Evolutionary conservation across 2,329 filamentous ascomycete species (phyloP).

Genomic region (Simplicillium sp.): DNA sequence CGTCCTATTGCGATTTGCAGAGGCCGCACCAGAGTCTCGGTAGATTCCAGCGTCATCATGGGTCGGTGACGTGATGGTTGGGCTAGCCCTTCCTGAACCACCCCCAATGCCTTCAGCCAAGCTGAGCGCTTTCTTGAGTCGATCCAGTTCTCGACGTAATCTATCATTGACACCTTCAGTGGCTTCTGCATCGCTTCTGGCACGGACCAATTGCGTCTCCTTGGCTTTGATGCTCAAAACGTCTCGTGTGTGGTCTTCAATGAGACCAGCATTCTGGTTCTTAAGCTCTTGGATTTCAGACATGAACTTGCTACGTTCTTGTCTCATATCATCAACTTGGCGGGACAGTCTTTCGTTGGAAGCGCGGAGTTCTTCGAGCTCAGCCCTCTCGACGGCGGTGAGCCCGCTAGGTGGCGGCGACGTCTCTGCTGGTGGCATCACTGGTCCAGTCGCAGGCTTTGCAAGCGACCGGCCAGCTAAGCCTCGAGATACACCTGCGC

Average conservation of each 20-base stretch:
- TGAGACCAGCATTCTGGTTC: slow-evolving; percentile 91
- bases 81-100: slow-evolving; percentile 27
- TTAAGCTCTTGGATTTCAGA: slow-evolving; percentile 91
- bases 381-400: slow-evolving; percentile 74
- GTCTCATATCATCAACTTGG: slow-evolving; percentile 69
- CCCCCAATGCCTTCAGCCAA: slow-evolving; percentile 43
- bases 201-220: slow-evolving; percentile 90
- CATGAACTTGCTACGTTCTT: slow-evolving; percentile 70
- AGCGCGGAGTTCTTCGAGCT: slow-evolving; percentile 77
- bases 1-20: slow-evolving; percentile 38
- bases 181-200: slow-evolving; percentile 79
- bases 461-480: slow-evolving; percentile 78
- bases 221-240: slow-evolving; percentile 96
- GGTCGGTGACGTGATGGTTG: slow-evolving; percentile 38
- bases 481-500: slow-evolving; percentile 62
- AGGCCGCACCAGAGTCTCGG: slow-evolving; percentile 36
- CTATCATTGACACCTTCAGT: slow-evolving; percentile 81
- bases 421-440: slow-evolving; percentile 41
- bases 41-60: slow-evolving; percentile 53
- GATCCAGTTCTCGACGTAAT: slow-evolving; percentile 78
- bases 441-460: slow-evolving; percentile 53
- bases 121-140: slow-evolving; percentile 78
- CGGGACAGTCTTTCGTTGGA: slow-evolving; percentile 72
- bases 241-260: slow-evolving; percentile 93
- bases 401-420: slow-evolving; percentile 57